Evolutionary conservation across 352 stramenopile species (phyloP).

Genomic region (Phytophthora idaei): DNA sequence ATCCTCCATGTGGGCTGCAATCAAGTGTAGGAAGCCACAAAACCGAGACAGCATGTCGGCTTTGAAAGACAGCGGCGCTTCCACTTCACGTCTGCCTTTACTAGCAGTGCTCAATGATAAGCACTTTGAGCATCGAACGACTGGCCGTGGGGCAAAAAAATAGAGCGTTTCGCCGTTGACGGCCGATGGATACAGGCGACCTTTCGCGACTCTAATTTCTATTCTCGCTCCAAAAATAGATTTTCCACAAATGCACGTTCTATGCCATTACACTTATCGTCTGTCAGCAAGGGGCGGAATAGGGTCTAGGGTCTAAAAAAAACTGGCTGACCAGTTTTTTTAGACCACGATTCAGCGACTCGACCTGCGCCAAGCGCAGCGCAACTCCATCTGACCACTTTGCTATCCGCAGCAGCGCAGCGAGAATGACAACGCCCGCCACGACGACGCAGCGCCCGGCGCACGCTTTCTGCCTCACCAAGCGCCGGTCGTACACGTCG

Average conservation of each 20-base stretch:
- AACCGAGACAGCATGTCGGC: constrained; percentile 7
- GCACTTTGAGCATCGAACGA: not conserved
- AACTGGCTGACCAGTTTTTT: constrained; percentile 1
- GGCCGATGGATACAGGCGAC: constrained; percentile 1
- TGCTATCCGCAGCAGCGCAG: not conserved
- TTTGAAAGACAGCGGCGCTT: constrained; percentile 1
- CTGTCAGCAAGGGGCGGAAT: constrained; percentile 14
- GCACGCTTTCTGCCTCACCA: constrained; percentile 48
- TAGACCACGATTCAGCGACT: constrained; percentile 4
- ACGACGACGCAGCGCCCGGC: constrained; percentile 29
- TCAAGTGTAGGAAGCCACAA: constrained; percentile 17
- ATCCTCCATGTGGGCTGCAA: constrained; percentile 20
- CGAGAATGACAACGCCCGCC: constrained; percentile 21
- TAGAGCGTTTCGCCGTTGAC: constrained; percentile 4
- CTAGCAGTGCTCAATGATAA: not conserved
- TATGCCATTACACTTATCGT: constrained; percentile 7
- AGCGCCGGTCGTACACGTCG: constrained; percentile 70
- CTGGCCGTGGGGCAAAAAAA: not conserved
- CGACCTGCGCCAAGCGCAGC: not conserved
- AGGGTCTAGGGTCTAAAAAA: constrained; percentile 9
- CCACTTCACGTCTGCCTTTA: not conserved
- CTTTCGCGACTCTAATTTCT: constrained; percentile 12
- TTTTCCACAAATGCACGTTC: not conserved
- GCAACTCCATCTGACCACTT: not conserved
- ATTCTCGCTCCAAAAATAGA: constrained; percentile 12